Base-by-base conservation (phyloP, 2,329 filamentous ascomycete genomes). In the Aspergillus proliferans region DNA sequence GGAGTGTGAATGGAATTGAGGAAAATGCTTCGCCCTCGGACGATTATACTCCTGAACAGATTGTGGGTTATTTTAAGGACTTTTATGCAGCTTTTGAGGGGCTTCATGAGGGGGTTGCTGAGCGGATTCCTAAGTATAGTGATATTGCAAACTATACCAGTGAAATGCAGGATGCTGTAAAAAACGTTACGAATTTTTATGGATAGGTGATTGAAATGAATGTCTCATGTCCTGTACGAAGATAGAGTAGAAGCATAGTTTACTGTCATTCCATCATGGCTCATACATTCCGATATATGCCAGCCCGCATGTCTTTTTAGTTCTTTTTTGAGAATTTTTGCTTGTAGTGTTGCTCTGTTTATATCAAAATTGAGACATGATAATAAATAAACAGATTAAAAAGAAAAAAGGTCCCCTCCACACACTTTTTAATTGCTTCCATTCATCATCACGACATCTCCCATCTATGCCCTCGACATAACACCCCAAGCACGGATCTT, bases 401-500 rank as follows among this genome's bases (percentile, higher is more conserved):
- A 53, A 45, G 51, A 49, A 49, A 50, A 51, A 53, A 50, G 60
- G 59, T 46, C 44, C 52, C 39, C 46, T 52, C 50, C 50, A 53
- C 54, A 46, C 49, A 49, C 48, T 45, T 48, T 43, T 26, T 21
- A 30, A 38, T 54, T 56, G 49, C 54, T 53, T 57, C 58, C 57
- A 55, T 55, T 55, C 55, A 56, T 52, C 54, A 51, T 51, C 52
- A 53, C 51, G 47, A 48, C 5, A 22, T 30, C 15, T 28, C 46
- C 58, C 54, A 64, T 68, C 64, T 88, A 91, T 78, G 86, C 88
- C 76, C 89, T 84, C 75, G 88, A 93, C 89, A 95, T 95, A 71
- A 95, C 90, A 79, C 90, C 90, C 90, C 90, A 95, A 66, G 88
- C 90, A 70, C 91, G 88, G 80, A 95, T 95, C 80, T 94, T 87